These are phyloP conservation scores for Cystobasidium sp. DNA, from an alignment of 1,284 basidiomycete species.

Conservation along the genomic window DNA sequence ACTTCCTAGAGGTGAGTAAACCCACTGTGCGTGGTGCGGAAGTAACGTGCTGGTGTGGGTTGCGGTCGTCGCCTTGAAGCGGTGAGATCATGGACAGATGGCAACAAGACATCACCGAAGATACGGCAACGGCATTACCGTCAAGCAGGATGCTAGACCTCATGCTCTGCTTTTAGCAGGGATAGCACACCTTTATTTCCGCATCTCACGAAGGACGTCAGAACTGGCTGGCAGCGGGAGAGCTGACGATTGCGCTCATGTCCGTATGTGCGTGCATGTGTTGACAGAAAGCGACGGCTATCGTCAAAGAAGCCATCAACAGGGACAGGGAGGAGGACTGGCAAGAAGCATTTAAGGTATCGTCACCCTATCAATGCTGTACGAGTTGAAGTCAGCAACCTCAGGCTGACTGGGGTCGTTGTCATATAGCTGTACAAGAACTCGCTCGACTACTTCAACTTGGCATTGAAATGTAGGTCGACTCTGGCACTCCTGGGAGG, in stretches of 20 bases:
- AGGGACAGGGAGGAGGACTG: conserved; percentile 94
- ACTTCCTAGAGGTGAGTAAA: conserved; percentile 35
- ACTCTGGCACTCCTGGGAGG: background rate
- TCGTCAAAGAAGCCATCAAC: conserved; percentile 88
- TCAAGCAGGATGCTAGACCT: too few species aligned
- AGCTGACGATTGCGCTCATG: too few species aligned
- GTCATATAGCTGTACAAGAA: conserved; percentile 69
- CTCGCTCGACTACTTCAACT: conserved; percentile 97
- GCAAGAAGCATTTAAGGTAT: conserved; percentile 85
- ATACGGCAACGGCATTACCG: too few species aligned
- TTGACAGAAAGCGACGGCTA: conserved; percentile 31
- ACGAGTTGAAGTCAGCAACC: background rate
- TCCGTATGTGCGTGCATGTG: too few species aligned
- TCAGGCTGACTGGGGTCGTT: background rate
- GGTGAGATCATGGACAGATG: conserved; percentile 1
- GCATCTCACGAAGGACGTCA: too few species aligned
- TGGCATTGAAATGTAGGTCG: conserved; percentile 74
- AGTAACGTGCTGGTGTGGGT: background rate
- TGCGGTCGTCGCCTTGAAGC: background rate
- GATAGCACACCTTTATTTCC: too few species aligned
- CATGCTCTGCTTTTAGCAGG: too few species aligned
- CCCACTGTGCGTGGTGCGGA: background rate
- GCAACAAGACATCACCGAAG: too few species aligned
- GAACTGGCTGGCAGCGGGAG: too few species aligned
- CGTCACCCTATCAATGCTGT: conserved; percentile 33